These are phyloP conservation scores for Hypericum perforatum DNA, from an alignment of 345 rosid genomes.

Conservation along the genomic window DNA sequence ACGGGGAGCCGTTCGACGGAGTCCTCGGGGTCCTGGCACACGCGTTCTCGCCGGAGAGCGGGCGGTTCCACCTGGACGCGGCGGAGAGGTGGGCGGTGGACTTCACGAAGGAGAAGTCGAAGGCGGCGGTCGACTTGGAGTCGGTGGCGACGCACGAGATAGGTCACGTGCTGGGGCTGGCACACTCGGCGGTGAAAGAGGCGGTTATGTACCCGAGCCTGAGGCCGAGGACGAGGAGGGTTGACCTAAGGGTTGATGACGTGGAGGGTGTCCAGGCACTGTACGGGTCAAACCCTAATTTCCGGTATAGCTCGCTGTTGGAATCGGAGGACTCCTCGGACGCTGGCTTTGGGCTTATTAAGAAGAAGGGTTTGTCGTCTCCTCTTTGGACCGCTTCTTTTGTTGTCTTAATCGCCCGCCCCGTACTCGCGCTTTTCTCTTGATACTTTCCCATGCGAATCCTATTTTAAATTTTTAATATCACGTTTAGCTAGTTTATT, in stretches of 20 bases:
- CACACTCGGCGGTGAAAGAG: slow-evolving; percentile 45
- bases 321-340: slow-evolving; percentile 2
- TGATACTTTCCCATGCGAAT: no score
- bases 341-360: neutral
- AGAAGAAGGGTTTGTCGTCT: no score
- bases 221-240: slow-evolving; percentile 45
- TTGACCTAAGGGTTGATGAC: slow-evolving; percentile 3
- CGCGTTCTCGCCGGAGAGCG: slow-evolving; percentile 77
- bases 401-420: no score
- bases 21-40: slow-evolving; percentile 68
- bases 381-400: no score
- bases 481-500: no score
- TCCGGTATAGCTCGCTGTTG: neutral
- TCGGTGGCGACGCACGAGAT: slow-evolving; percentile 85
- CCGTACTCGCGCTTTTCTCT: no score
- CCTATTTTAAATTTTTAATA: no score
- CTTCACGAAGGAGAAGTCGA: slow-evolving; percentile 42
- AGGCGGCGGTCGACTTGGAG: slow-evolving; percentile 68
- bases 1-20: slow-evolving; percentile 85
- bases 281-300: neutral
- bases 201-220: slow-evolving; percentile 91
- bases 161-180: slow-evolving; percentile 69
- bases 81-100: slow-evolving; percentile 83
- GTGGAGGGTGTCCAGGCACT: slow-evolving; percentile 5
- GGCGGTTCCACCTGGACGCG: slow-evolving; percentile 65